Evolutionary conservation across 306 rosid genomes (phyloP), one percentile per base, ranked within the genome.

Genomic region (Corylus heterophylla): DNA sequence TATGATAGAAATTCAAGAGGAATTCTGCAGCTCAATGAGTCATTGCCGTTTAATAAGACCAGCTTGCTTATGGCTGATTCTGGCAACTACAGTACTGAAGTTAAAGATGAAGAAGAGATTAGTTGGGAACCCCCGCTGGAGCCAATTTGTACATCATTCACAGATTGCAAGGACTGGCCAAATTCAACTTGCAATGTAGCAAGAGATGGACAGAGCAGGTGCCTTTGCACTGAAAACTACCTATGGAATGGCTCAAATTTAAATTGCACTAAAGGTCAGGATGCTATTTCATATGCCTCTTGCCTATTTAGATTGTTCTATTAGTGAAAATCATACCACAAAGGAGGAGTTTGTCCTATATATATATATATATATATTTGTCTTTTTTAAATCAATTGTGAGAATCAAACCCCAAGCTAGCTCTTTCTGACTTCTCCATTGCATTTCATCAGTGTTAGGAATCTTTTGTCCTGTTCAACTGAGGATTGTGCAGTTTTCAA

Each of bases 151-250:
- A 42, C 0, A 39, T 3, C 67, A 7, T 14, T 27, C 4, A 2
- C 0, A 17, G 79, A 77, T 74, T 90, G 90, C 88, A 17, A 8
- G 0, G 12, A 25, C 61, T 90, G 85, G 88, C 70, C 67, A 2
- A 42, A 86, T 49, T 90, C 92, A 11, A 63, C 62, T 4, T 90
- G 94, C 86, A 79, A 1, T 0, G 12, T 14, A 72, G 3, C 68
- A 50, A 3, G 3, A 0, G 76, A 72, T 55, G 85, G 81, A 54
- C 2, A 1, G 9, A 37, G 12, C 9, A 88, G 86, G 50, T 88
- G 90, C 79, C 74, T 18, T 27, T 90, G 92, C 44, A 16, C 75
- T 17, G 5, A 68, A 69, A 61, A 81, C 10, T 83, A 76, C 27
- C 1, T 0, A 0, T 87, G 94, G 92, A 27, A 75, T 66, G 2